Percentiles rank a stretch among this genome's conserved stretches.
Conservation (phyloP, 768 basidiomycete species). For the Mycena chlorophos region DNA sequence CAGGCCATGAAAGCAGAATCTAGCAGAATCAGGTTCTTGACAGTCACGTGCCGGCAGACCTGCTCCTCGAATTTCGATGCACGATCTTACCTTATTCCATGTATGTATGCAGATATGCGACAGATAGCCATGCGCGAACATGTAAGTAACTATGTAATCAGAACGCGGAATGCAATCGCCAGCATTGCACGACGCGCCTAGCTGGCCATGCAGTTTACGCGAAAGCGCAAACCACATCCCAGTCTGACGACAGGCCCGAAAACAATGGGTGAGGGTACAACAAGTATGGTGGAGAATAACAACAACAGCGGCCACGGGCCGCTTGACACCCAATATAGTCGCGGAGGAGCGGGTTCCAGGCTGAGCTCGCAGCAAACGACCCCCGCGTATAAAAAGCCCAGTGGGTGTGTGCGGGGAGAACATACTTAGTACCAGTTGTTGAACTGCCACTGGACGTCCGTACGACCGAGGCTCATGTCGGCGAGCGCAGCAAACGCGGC, state of each 20-base stretch:
- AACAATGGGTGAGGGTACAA: not conserved
- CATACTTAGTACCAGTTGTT: constrained; percentile 14
- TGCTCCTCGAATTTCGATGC: no score
- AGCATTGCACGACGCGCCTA: constrained; percentile 22
- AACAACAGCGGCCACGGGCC: no score
- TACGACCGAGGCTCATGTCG: constrained; percentile 27
- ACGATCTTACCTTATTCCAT: not conserved
- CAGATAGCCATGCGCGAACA: not conserved
- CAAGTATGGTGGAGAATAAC: constrained; percentile 3
- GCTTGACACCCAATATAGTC: constrained; percentile 2
- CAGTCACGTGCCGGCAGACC: no score
- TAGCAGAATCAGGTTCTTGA: no score
- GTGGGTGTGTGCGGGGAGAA: not conserved
- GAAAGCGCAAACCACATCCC: not conserved
- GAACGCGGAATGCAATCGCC: constrained; percentile 22
- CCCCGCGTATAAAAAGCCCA: no score
- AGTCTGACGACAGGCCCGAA: constrained; percentile 10
- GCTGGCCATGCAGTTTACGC: constrained; percentile 6
- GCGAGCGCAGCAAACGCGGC: constrained; percentile 30
- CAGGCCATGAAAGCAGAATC: no score
- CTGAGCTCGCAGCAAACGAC: constrained; percentile 9
- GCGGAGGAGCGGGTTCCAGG: not conserved
- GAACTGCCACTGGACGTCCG: constrained; percentile 44
- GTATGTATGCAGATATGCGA: not conserved
- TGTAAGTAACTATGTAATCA: constrained; percentile 4